phyloP scores from a whole-genome alignment of 768 basidiomycete species.

The Psilocybe azurescens region DNA sequence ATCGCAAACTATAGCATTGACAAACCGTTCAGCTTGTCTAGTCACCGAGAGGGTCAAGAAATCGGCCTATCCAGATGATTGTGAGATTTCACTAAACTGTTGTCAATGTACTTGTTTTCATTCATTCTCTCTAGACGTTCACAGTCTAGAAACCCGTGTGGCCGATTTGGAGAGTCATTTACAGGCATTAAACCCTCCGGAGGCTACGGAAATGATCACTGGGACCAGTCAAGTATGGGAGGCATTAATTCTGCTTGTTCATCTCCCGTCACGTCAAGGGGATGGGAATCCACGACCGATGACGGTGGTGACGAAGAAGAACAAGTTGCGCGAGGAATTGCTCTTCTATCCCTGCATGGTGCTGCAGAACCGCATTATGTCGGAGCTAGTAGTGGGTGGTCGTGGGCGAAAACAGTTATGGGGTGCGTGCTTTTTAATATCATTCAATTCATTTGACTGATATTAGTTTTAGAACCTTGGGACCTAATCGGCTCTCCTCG shows the following conservation, averaged over 20 bases:
- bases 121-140: conserved; percentile 1
- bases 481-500: neutral
- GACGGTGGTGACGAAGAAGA: conserved; percentile 11
- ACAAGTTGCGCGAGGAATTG: conserved; percentile 11
- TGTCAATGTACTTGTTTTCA: neutral
- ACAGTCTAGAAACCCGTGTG: conserved; percentile 11
- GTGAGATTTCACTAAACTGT: neutral
- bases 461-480: conserved; percentile 1
- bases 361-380: conserved; percentile 14
- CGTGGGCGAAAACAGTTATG: conserved; percentile 13
- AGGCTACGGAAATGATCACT: conserved; percentile 13
- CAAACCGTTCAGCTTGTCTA: neutral
- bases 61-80: conserved; percentile 14
- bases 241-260: conserved; percentile 1
- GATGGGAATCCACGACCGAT: conserved; percentile 14
- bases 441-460: neutral
- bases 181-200: conserved; percentile 2
- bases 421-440: neutral
- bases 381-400: conserved; percentile 14
- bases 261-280: neutral
- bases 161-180: conserved; percentile 14
- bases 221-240: conserved; percentile 2
- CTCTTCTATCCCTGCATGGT: conserved; percentile 9
- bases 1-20: neutral
- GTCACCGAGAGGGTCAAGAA: conserved; percentile 11